phyloP scores from a whole-genome alignment of 2,329 filamentous ascomycete species.

The Gaeumannomyces tritici region DNA sequence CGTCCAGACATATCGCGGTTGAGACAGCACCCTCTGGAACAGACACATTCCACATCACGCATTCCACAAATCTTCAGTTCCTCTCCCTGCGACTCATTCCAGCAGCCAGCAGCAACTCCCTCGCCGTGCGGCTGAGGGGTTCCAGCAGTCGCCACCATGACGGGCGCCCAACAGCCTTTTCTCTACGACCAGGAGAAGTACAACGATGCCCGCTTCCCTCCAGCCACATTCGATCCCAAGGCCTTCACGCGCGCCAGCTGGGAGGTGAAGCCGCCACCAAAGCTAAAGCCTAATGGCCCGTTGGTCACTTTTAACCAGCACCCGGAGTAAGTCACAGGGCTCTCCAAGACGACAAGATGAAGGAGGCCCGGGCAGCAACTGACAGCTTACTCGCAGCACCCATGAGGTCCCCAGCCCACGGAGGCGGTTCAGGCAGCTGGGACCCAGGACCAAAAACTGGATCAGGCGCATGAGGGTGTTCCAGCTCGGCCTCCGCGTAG shows the following conservation, averaged over 20 bases:
- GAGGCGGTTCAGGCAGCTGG: constrained; percentile 56
- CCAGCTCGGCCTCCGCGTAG: constrained; percentile 58
- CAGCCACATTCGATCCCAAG: constrained; percentile 71
- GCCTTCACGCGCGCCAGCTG: constrained; percentile 73
- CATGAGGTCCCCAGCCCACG: constrained; percentile 57
- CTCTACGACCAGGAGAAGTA: constrained; percentile 53
- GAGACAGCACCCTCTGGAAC: background rate
- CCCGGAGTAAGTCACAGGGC: constrained; percentile 56
- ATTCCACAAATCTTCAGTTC: background rate
- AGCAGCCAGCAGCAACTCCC: background rate
- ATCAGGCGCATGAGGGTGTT: constrained; percentile 60
- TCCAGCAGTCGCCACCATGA: constrained; percentile 15
- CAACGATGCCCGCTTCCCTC: constrained; percentile 42
- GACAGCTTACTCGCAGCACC: constrained; percentile 27
- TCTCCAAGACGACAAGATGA: background rate
- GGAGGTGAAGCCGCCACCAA: constrained; percentile 49
- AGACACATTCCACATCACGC: background rate
- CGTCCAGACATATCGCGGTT: background rate
- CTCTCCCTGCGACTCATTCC: background rate
- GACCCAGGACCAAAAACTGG: constrained; percentile 56
- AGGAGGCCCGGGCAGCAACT: too few relatives aligned
- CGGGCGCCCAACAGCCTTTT: constrained; percentile 45
- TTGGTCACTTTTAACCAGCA: constrained; percentile 76
- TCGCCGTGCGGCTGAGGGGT: background rate
- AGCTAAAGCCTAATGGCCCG: constrained; percentile 56